Base-by-base conservation (phyloP, 495 filamentous ascomycete species). In the Lichina pygmaea region DNA sequence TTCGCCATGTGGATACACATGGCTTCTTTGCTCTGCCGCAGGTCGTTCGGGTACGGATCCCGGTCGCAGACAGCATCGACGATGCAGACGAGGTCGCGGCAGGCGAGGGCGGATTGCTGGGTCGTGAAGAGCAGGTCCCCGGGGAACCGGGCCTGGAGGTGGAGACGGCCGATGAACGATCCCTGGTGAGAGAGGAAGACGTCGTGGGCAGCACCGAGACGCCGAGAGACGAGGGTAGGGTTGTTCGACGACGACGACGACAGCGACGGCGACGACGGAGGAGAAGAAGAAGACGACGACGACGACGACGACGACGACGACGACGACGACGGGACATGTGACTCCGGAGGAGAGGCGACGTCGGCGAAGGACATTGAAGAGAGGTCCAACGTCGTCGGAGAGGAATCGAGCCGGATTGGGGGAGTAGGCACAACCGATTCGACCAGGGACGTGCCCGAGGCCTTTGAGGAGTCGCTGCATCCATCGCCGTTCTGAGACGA, bases 151-250 rank as follows among this genome's bases (percentile, higher is more conserved):
- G 83, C 84, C 55, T 93, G 82, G 46, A 93, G 68, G 51, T 92
- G 82, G 33, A 92, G 64, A n/a, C 70, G 67, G 11, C 91, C 89
- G 59, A 93, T 85, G 55, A 94, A 93, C 8, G 79, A 84, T 37
- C 81, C 85, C 41, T 95, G 70, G 52, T 79, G 76, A 32, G 85
- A 83, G 34, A 97, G 67, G 56, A 94, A 91, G 11, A 67, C 66
- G 60, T 97, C 86, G 58, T 93, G 85, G 33, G 75, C 73, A 37
- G 66, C 62, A 49, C 71, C 74, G 33, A 97, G 69, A 49, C 75
- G 77, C 47, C 68, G 65, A 4, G 73, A 77, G 1, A 73, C 74
- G 39, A 79, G 60, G 47, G 70, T 71, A 33, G 57, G 60, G 51
- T 62, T 65, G 64, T 63, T 32, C 6, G 45, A 32, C 13, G 39